These are phyloP conservation scores for Cetraspora pellucida DNA, from an alignment of 192 early-diverging fungal genomes.

Conservation along the genomic window DNA sequence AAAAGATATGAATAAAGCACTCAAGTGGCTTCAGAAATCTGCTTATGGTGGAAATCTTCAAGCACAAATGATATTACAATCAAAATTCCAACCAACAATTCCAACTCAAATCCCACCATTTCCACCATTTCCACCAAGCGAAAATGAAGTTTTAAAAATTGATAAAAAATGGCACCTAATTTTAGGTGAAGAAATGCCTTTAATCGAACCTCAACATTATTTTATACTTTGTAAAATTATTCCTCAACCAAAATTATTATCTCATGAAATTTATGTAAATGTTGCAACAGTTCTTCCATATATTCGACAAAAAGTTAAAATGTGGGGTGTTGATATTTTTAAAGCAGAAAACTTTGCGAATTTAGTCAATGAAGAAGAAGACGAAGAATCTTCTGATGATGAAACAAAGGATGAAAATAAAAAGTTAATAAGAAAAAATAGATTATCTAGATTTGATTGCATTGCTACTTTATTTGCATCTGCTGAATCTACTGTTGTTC, in stretches of 20 bases:
- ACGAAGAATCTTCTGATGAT: background rate
- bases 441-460: slow-evolving; percentile 29
- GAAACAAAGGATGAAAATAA: background rate
- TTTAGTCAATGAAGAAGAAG: background rate
- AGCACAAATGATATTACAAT: too few species aligned
- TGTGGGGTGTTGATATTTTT: slow-evolving; percentile 30
- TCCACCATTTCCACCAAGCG: too few species aligned
- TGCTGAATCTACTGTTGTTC: slow-evolving; percentile 19
- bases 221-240: slow-evolving; percentile 11
- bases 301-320: slow-evolving; percentile 30
- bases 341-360: slow-evolving; percentile 28
- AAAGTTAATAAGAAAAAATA: background rate
- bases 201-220: slow-evolving; percentile 20
- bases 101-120: too few species aligned
- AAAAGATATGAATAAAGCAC: too few species aligned
- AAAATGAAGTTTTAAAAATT: slow-evolving; percentile 17
- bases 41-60: too few species aligned
- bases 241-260: background rate
- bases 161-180: slow-evolving; percentile 23
- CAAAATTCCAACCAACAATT: too few species aligned
- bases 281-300: slow-evolving; percentile 19
- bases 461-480: slow-evolving; percentile 23
- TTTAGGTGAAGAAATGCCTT: background rate
- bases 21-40: background rate
- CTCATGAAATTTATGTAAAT: background rate